Evolutionary conservation across 1,284 basidiomycete species (phyloP), one percentile per base, ranked within the genome.

Genomic region (Tilletia setariae): DNA sequence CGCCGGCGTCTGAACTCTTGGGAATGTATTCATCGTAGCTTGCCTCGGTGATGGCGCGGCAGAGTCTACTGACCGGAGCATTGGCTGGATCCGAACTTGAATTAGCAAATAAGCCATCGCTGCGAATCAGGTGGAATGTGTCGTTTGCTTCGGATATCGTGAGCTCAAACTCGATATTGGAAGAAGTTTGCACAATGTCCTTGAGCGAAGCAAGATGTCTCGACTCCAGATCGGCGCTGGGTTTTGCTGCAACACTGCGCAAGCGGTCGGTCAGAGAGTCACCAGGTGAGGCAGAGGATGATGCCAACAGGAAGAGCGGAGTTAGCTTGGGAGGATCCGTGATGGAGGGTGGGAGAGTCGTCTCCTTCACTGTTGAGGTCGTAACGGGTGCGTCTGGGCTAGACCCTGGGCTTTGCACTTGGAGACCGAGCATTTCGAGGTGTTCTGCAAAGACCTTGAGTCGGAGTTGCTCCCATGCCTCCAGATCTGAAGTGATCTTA

Each of bases 91-190:
- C 35, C 35, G 4, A 11, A 4, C 11, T 11, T 4, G 35, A 40
- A 11, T 40, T 11, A 4, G 35, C 35, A 40, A 23, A 30, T 8
- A 56, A 8, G 21, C 25, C 53, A 15, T 30, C 21, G 25, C 25
- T 23, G 30, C 25, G 32, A 64, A 87, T 86, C 72, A 90, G 89
- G 46, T 85, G 83, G 78, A 95, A 89, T 8, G 86, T 88, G 80
- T 95, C 91, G 71, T 88, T 78, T 8, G 74, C 72, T 66, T 82
- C 80, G n/a, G 68, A 67, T 62, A 79, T 61, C 47, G 70, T 74
- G 19, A 61, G 21, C 11, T 9, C 56, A 15, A 30, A 30, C 21
- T 61, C 28, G 2, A n/a, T 23, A 16, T 16, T 49, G 46, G 46
- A 49, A 11, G 35, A 40, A 11, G 35, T 11, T 6, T 4, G 4